A percentile compares a stretch with the other conserved stretches of the same genome.
phyloP scores from a whole-genome alignment of 1,284 basidiomycete genomes.

The Amylostereum chailletii region DNA sequence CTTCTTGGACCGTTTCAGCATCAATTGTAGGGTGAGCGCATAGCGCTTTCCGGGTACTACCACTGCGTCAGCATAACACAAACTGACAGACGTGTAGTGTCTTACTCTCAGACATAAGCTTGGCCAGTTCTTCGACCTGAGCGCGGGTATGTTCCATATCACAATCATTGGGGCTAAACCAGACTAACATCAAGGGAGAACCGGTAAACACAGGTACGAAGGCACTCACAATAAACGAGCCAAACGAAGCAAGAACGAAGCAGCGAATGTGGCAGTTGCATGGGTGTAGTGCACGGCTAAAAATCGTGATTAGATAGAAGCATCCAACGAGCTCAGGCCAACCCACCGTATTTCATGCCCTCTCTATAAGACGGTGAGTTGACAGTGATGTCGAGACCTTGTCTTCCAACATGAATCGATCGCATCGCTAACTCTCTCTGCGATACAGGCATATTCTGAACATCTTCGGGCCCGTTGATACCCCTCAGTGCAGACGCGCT shows the following conservation, averaged over 20 bases:
- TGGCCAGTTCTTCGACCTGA: constrained; percentile 73
- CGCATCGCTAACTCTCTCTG: constrained; percentile 64
- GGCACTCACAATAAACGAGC: constrained; percentile 72
- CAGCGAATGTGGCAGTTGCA: constrained; percentile 87
- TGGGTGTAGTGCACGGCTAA: constrained; percentile 84
- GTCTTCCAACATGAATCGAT: constrained; percentile 62
- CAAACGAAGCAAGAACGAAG: constrained; percentile 80
- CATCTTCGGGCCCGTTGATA: constrained; percentile 70
- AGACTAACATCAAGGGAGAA: constrained; percentile 2
- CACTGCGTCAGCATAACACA: constrained; percentile 6
- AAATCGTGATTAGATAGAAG: constrained; percentile 17
- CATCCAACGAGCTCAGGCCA: neutral
- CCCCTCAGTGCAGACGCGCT: constrained; percentile 71
- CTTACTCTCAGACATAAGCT: constrained; percentile 68
- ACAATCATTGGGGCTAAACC: constrained; percentile 69
- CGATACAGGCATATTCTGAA: constrained; percentile 60
- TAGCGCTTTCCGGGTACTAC: constrained; percentile 85
- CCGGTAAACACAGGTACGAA: neutral
- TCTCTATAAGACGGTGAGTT: constrained; percentile 77
- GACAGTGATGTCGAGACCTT: constrained; percentile 66
- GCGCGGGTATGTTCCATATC: constrained; percentile 67
- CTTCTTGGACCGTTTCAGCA: constrained; percentile 74
- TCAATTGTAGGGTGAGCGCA: constrained; percentile 78
- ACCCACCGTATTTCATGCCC: constrained; percentile 79
- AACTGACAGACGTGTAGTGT: constrained; percentile 7